These are phyloP conservation scores for Periconia sp. DNA, from an alignment of 2,329 filamentous ascomycete genomes.

Conservation along the genomic window DNA sequence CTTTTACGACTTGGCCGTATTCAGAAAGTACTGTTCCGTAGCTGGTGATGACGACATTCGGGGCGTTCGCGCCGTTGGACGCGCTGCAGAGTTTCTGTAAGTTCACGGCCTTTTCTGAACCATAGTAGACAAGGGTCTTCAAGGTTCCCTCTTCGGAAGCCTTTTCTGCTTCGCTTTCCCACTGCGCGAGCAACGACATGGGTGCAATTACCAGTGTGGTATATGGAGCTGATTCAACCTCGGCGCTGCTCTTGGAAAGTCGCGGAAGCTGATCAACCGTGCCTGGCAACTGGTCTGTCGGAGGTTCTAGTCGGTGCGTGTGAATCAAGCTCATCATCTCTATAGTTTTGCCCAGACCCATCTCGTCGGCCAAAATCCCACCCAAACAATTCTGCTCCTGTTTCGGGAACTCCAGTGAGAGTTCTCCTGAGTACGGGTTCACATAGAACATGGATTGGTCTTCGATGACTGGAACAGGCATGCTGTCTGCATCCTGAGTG, in stretches of 20 bases:
- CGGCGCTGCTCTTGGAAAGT: conserved; percentile 58
- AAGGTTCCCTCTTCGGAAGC: conserved; percentile 82
- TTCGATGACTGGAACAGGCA: conserved; percentile 66
- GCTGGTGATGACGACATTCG: conserved; percentile 90
- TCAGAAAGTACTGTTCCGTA: conserved; percentile 92
- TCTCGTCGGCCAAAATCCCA: conserved; percentile 92
- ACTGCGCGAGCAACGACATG: conserved; percentile 94
- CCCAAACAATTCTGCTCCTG: conserved; percentile 95
- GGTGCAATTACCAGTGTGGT: conserved; percentile 96
- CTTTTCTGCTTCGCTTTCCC: conserved; percentile 93
- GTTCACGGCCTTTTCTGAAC: conserved; percentile 77
- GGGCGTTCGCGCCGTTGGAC: conserved; percentile 72
- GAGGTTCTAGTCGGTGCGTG: conserved; percentile 67
- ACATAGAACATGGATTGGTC: conserved; percentile 81
- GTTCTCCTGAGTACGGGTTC: conserved; percentile 93
- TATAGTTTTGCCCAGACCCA: conserved; percentile 97
- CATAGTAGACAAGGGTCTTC: conserved; percentile 89
- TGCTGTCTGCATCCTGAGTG: conserved; percentile 80
- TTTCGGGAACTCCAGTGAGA: conserved; percentile 86
- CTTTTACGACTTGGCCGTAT: conserved; percentile 72
- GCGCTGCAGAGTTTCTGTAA: conserved; percentile 76
- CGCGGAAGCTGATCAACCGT: conserved; percentile 65
- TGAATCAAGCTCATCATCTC: conserved; percentile 97
- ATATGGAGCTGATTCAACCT: conserved; percentile 71
- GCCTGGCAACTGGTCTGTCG: conserved; percentile 27